Conservation (phyloP, 352 stramenopile species). For the Albugo candida region DNA sequence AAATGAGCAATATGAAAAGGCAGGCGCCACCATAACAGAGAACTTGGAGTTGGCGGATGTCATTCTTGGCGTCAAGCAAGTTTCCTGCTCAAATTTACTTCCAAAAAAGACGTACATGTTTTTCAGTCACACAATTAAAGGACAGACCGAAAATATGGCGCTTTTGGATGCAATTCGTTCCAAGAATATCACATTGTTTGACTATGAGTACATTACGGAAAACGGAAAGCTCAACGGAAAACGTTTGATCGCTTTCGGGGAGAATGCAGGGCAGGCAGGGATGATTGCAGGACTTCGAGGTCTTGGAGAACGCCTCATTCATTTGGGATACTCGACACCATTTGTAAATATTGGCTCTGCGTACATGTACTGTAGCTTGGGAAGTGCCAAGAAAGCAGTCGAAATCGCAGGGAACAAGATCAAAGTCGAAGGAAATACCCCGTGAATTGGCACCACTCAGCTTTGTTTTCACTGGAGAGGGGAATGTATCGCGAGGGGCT, state of each 20-base stretch:
- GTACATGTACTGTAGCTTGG: constrained; percentile 88
- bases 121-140: constrained; percentile 95
- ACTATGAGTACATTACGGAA: constrained; percentile 93
- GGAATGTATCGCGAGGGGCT: constrained; percentile 88
- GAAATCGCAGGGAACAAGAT: constrained; percentile 69
- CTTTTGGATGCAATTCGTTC: constrained; percentile 84
- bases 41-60: constrained; percentile 76
- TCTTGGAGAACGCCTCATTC: constrained; percentile 84
- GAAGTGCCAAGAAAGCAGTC: constrained; percentile 75
- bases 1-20: constrained; percentile 80
- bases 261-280: constrained; percentile 86
- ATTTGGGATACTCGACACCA: constrained; percentile 83
- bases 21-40: constrained; percentile 78
- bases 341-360: constrained; percentile 86
- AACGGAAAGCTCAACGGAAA: constrained; percentile 47
- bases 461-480: constrained; percentile 87
- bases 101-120: constrained; percentile 91
- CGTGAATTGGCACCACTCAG: constrained; percentile 59
- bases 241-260: constrained; percentile 86
- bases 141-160: constrained; percentile 90
- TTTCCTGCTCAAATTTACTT: constrained; percentile 62
- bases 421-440: constrained; percentile 48
- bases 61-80: constrained; percentile 92
- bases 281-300: constrained; percentile 89
- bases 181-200: constrained; percentile 85